Conservation (phyloP, 768 basidiomycete species). For the Mycena maculata region DNA sequence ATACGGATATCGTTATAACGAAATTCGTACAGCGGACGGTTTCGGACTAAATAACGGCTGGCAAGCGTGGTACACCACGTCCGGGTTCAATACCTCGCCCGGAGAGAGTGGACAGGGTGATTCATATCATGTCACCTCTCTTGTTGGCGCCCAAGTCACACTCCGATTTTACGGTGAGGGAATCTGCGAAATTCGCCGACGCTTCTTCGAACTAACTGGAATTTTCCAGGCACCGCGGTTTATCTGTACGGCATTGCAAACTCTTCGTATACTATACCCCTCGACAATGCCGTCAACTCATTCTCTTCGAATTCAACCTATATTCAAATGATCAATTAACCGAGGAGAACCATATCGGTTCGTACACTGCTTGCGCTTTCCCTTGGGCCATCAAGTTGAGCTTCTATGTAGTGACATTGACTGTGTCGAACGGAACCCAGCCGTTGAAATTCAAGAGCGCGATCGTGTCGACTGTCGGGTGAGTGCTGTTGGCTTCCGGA, state of each 20-base stretch:
- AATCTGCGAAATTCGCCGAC: background rate
- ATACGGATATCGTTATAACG: background rate
- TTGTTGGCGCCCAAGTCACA: slow-evolving; percentile 13
- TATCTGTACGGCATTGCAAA: slow-evolving; percentile 22
- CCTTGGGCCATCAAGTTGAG: background rate
- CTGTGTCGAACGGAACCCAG: background rate
- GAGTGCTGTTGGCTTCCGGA: background rate
- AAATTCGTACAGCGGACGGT: slow-evolving; percentile 17
- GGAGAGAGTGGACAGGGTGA: slow-evolving; percentile 11
- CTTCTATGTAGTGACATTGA: slow-evolving; percentile 10
- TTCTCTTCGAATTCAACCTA: background rate
- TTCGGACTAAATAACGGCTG: slow-evolving; percentile 18
- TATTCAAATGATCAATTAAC: slow-evolving; percentile 12
- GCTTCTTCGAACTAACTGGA: no score
- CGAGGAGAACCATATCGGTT: slow-evolving; percentile 16
- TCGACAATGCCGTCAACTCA: slow-evolving; percentile 5
- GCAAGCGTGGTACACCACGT: slow-evolving; percentile 17
- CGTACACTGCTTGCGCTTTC: background rate
- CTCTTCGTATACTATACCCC: slow-evolving; percentile 6
- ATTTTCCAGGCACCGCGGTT: slow-evolving; percentile 8
- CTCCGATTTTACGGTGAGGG: slow-evolving; percentile 24
- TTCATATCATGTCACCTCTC: slow-evolving; percentile 19
- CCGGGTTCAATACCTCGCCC: slow-evolving; percentile 14
- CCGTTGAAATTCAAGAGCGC: background rate
- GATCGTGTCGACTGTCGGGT: slow-evolving; percentile 15